Base-by-base conservation (phyloP, 208 protist species). In the Acanthamoeba triangularis region DNA sequence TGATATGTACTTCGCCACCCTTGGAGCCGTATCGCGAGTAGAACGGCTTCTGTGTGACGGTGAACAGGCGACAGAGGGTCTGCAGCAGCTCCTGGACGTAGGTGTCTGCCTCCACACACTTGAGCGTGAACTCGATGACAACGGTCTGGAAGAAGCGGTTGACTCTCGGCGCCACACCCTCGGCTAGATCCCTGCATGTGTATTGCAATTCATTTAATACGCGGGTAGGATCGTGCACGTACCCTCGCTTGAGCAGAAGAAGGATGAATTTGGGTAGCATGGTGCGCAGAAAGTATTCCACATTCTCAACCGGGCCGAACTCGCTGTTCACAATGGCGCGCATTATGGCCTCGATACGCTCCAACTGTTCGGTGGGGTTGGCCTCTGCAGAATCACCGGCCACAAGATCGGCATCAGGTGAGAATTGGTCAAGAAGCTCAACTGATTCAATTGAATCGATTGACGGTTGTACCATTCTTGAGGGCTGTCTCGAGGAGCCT, bases 241-340 rank as follows among this genome's bases (percentile, higher is more conserved):
- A 90, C 80, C 80, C 80, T 63, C 80, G 44, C 80, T 90, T 90
- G 14, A 90, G 54, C 30, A 90, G 49, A 35, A 65, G 44, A 20
- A 90, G 80, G 3, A 90, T 28, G 35, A 65, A 35, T 63, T 90
- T 90, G 80, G 80, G 80, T 3, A 90, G 80, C n/a, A 90, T 90
- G 23, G 44, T 56, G 54, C 52, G 44, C 54, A 90, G 54, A 44
- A 90, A 56, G 54, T 67, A 90, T 44, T 90, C 52, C 7, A 67
- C 54, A 44, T 65, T 90, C 25, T 90, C 80, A 23, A 37, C n/a
- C 14, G 80, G 80, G 72, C 72, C 72, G 44, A 90, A 90, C 80
- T 56, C 54, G 44, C 33, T 44, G 35, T 90, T 65, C 13, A 67
- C 23, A 47, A 90, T 90, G 54, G 80, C 80, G 14, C 54, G 52